phyloP scores from a whole-genome alignment of 2,329 filamentous ascomycete species.

The Ceratocystis diversiconidia region DNA sequence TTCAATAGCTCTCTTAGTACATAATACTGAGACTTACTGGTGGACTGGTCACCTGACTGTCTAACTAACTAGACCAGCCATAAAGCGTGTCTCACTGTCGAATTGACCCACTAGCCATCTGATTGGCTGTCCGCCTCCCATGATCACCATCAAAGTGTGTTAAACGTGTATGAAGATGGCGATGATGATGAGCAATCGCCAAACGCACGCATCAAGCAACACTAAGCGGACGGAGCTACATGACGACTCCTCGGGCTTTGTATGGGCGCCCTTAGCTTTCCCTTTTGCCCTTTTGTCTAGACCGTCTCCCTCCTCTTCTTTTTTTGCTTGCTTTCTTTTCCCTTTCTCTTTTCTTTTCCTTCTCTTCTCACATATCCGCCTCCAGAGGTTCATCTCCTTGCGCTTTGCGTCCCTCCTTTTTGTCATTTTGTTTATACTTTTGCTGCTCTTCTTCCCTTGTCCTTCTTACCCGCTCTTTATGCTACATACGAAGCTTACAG shows the following conservation, averaged over 20 bases:
- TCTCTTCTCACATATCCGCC: not conserved
- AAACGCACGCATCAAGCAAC: too few species aligned
- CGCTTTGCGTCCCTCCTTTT: not conserved
- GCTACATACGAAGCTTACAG: conserved; percentile 3
- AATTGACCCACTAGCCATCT: too few species aligned
- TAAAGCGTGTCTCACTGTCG: too few species aligned
- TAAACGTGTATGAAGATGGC: not conserved
- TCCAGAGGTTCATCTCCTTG: not conserved
- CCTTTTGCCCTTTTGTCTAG: not conserved
- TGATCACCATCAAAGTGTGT: conserved; percentile 2
- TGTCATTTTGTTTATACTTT: not conserved
- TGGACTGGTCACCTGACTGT: too few species aligned
- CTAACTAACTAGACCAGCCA: too few species aligned
- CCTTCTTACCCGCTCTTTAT: conserved; percentile 3
- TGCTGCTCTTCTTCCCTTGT: not conserved
- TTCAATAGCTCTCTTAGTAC: too few species aligned
- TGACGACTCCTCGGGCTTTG: too few species aligned
- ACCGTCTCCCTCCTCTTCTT: not conserved
- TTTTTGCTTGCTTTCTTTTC: not conserved
- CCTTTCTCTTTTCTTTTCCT: not conserved
- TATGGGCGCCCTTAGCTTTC: not conserved
- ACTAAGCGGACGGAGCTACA: too few species aligned
- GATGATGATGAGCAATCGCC: not conserved
- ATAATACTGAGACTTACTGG: too few species aligned
- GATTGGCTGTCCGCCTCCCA: not conserved